Evolutionary conservation across 2,329 filamentous ascomycete species (phyloP).

Genomic region (Aureobasidium zeae): DNA sequence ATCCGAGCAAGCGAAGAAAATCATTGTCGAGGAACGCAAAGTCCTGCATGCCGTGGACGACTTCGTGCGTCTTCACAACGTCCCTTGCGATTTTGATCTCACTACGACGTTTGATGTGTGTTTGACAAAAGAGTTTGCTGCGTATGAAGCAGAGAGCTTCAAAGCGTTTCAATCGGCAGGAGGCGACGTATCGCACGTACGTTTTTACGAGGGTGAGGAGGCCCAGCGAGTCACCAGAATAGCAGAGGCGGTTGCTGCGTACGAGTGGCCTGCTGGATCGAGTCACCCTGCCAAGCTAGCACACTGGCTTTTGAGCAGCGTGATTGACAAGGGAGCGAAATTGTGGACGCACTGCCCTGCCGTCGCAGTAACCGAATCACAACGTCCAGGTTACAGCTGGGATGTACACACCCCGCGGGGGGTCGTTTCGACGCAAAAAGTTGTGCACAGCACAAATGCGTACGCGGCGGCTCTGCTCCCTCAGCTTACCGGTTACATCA

Average conservation of each 20-base stretch:
- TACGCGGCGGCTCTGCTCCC: slow-evolving; percentile 33
- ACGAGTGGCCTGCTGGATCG: slow-evolving; percentile 44
- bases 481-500: slow-evolving; percentile 30
- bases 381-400: slow-evolving; percentile 23
- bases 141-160: slow-evolving; percentile 35
- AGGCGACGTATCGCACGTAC: slow-evolving; percentile 37
- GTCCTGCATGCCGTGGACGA: slow-evolving; percentile 34
- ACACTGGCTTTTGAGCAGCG: slow-evolving; percentile 37
- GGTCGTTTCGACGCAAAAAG: slow-evolving; percentile 22
- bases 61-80: slow-evolving; percentile 35
- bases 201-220: slow-evolving; percentile 33
- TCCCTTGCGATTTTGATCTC: slow-evolving; percentile 39
- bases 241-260: slow-evolving; percentile 34
- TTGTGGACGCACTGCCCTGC: slow-evolving; percentile 39
- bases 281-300: slow-evolving; percentile 42
- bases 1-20: slow-evolving; percentile 37
- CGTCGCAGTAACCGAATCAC: slow-evolving; percentile 19
- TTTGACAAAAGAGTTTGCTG: slow-evolving; percentile 39
- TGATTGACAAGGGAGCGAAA: slow-evolving; percentile 31
- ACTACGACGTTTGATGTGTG: slow-evolving; percentile 43
- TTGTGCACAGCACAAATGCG: slow-evolving; percentile 36
- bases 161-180: slow-evolving; percentile 34
- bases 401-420: slow-evolving; percentile 30
- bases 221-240: slow-evolving; percentile 33
- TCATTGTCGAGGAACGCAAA: slow-evolving; percentile 37